Conservation (phyloP, 768 basidiomycete species). For the Mycena filopes region DNA sequence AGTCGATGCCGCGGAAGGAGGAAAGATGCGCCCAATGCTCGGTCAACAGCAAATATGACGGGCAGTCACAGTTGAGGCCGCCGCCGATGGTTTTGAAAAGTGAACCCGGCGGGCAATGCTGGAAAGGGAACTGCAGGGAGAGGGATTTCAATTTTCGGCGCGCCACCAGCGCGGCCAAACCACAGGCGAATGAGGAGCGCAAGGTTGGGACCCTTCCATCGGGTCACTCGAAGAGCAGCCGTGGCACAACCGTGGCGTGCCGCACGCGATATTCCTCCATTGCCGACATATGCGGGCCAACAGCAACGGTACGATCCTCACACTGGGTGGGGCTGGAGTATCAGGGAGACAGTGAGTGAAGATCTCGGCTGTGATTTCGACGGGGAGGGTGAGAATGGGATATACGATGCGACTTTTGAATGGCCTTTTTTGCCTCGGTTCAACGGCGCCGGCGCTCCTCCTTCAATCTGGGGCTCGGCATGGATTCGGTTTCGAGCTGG, state of each 20-base stretch:
- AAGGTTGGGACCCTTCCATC: neutral
- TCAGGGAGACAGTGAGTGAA: conserved; percentile 7
- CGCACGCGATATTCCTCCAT: conserved; percentile 8
- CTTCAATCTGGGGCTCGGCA: neutral
- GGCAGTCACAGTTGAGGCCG: neutral
- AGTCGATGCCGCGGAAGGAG: neutral
- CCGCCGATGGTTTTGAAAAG: neutral
- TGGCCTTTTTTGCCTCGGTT: neutral
- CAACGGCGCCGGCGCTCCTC: neutral
- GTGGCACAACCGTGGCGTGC: neutral
- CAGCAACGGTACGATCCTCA: conserved; percentile 2
- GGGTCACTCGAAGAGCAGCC: neutral
- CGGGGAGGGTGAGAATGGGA: too few species aligned
- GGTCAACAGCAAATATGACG: neutral
- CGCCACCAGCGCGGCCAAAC: too few species aligned
- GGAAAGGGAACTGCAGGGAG: neutral
- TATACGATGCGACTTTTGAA: conserved; percentile 1
- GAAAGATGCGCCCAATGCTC: neutral
- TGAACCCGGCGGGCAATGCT: neutral
- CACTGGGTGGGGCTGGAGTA: neutral
- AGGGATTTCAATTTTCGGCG: neutral
- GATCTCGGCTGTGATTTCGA: conserved; percentile 14
- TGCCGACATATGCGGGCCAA: neutral
- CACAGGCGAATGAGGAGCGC: conserved; percentile 35
- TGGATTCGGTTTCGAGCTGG: neutral